A percentile compares a stretch with the other conserved stretches of the same genome.
phyloP scores from a whole-genome alignment of 768 basidiomycete species.

The Candolleomyces eurysporus region DNA sequence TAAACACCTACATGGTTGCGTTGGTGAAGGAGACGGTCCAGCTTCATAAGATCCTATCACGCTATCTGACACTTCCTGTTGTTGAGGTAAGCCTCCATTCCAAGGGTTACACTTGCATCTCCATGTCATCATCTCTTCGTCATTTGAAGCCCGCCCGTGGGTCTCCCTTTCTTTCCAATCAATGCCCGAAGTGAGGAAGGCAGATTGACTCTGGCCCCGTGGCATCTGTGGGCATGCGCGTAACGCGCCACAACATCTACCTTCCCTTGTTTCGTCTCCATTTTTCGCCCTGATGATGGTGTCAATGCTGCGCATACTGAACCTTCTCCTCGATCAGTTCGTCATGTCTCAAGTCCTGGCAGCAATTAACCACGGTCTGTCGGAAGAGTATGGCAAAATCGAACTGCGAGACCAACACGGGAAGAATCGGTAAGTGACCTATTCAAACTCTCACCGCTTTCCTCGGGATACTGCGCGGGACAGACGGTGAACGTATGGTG shows the following conservation, averaged over 20 bases:
- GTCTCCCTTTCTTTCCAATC: background rate
- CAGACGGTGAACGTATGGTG: background rate
- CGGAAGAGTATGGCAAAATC: constrained; percentile 81
- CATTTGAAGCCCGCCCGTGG: too few species aligned
- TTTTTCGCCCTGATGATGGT: constrained; percentile 3
- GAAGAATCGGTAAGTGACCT: constrained; percentile 72
- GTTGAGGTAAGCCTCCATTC: constrained; percentile 66
- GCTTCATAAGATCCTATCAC: constrained; percentile 91
- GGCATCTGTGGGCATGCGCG: too few species aligned
- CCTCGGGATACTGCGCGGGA: background rate
- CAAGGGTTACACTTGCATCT: constrained; percentile 1
- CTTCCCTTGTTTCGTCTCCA: background rate
- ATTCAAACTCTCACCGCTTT: background rate
- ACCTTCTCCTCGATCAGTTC: constrained; percentile 43
- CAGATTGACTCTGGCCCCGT: too few species aligned
- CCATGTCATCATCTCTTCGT: too few species aligned
- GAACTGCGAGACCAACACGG: constrained; percentile 82
- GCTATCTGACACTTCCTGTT: constrained; percentile 75
- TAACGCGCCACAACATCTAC: too few species aligned
- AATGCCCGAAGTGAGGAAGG: background rate
- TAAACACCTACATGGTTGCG: constrained; percentile 89
- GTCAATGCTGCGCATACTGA: background rate
- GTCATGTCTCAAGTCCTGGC: constrained; percentile 96
- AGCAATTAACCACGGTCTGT: constrained; percentile 86
- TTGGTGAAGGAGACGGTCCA: constrained; percentile 94